A percentile compares a stretch with the other conserved stretches of the same genome.
These are phyloP conservation scores for Nepenthes gracilis DNA, from an alignment of 148 eudicot species.

Conservation along the genomic window DNA sequence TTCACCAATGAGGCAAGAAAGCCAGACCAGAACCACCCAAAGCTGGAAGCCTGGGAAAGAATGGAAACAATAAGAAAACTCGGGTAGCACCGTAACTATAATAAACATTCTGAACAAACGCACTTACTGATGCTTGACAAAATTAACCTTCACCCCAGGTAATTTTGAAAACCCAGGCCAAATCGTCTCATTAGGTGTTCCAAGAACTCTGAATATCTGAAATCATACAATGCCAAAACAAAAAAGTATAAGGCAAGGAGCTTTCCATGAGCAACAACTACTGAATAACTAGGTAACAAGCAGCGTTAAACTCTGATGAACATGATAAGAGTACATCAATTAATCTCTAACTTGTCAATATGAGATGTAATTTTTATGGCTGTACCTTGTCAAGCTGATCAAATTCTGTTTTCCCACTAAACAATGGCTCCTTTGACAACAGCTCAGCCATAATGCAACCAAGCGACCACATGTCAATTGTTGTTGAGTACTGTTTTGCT, in stretches of 20 bases:
- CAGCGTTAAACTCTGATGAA: too few relatives aligned
- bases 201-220: constrained; percentile 84
- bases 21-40: constrained; percentile 95
- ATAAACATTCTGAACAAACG: constrained; percentile 4
- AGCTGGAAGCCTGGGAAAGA: constrained; percentile 99
- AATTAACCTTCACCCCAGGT: constrained; percentile 35
- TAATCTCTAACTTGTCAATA: too few relatives aligned
- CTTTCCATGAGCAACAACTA: neutral
- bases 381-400: too few relatives aligned
- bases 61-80: constrained; percentile 61
- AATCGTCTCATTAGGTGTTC: constrained; percentile 79
- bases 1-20: constrained; percentile 75
- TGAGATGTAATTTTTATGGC: too few relatives aligned
- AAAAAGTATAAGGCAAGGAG: neutral
- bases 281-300: too few relatives aligned
- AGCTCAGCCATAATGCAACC: too few relatives aligned
- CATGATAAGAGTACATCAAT: too few relatives aligned
- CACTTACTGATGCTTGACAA: constrained; percentile 46
- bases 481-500: too few relatives aligned
- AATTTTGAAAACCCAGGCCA: constrained; percentile 42
- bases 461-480: too few relatives aligned
- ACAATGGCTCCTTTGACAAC: too few relatives aligned
- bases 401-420: too few relatives aligned
- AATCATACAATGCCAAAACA: neutral
- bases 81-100: constrained; percentile 11